These are phyloP conservation scores for Pyrenophora graminea DNA, from an alignment of 2,329 filamentous ascomycete genomes.

Conservation along the genomic window DNA sequence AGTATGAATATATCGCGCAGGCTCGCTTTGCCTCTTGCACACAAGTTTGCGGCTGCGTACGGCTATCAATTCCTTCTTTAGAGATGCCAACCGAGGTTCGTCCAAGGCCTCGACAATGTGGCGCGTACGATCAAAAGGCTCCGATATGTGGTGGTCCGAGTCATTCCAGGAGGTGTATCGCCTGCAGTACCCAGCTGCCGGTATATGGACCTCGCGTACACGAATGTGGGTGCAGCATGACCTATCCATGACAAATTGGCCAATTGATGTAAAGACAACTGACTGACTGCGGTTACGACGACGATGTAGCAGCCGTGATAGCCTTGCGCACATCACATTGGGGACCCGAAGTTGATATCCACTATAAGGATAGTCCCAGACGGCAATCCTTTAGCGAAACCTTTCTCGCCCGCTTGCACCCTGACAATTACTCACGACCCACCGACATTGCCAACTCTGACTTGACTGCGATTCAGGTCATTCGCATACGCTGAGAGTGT, in stretches of 20 bases:
- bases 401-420: conserved; percentile 6
- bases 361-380: conserved; percentile 2
- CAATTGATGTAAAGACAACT: neutral
- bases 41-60: neutral
- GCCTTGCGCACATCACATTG: conserved; percentile 12
- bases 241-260: neutral
- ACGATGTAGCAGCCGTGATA: conserved; percentile 1
- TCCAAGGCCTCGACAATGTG: neutral
- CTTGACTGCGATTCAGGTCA: neutral
- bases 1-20: neutral
- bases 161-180: too few species aligned
- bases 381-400: conserved; percentile 11
- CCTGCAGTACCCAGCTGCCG: too few species aligned
- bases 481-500: neutral
- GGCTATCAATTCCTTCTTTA: neutral
- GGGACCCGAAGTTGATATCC: conserved; percentile 7
- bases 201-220: too few species aligned
- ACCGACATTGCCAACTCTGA: neutral
- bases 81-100: neutral
- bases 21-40: neutral
- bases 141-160: too few species aligned
- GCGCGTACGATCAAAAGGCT: too few species aligned
- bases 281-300: neutral
- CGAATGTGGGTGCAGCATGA: neutral
- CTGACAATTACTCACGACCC: conserved; percentile 9